These are phyloP conservation scores for Hygrophila difformis DNA, from an alignment of 257 asterid genomes.

Conservation along the genomic window DNA sequence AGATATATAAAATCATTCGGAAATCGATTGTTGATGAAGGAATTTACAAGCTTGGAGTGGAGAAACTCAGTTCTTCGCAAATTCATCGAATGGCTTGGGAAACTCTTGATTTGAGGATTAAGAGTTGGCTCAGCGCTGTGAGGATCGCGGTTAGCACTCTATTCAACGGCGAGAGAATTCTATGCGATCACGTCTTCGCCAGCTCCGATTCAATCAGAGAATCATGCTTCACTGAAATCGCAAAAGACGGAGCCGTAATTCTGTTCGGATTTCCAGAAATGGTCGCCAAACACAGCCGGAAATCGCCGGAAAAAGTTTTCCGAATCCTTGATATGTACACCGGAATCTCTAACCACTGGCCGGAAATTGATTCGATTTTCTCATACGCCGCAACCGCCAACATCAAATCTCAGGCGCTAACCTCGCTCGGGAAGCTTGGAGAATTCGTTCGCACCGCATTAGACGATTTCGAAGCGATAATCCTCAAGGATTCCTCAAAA, in stretches of 20 bases:
- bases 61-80: constrained; percentile 31
- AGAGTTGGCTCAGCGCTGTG: constrained; percentile 51
- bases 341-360: constrained; percentile 53
- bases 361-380: constrained; percentile 63
- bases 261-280: constrained; percentile 61
- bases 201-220: constrained; percentile 52
- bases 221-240: constrained; percentile 49
- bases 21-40: constrained; percentile 83
- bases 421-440: constrained; percentile 44
- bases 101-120: constrained; percentile 31
- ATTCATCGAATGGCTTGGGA: constrained; percentile 60
- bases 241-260: constrained; percentile 53
- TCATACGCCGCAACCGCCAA: constrained; percentile 36
- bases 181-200: constrained; percentile 63
- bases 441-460: constrained; percentile 34
- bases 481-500: constrained; percentile 52
- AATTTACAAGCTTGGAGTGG: constrained; percentile 64
- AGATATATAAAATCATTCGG: constrained; percentile 55
- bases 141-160: constrained; percentile 40
- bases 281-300: constrained; percentile 39
- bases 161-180: constrained; percentile 62
- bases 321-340: constrained; percentile 72
- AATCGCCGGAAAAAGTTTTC: constrained; percentile 49
- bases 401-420: constrained; percentile 41
- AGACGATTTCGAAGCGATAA: constrained; percentile 43